These are phyloP conservation scores for Chaetomiaceae sp. DNA, from an alignment of 2,329 filamentous ascomycete genomes.

Conservation along the genomic window DNA sequence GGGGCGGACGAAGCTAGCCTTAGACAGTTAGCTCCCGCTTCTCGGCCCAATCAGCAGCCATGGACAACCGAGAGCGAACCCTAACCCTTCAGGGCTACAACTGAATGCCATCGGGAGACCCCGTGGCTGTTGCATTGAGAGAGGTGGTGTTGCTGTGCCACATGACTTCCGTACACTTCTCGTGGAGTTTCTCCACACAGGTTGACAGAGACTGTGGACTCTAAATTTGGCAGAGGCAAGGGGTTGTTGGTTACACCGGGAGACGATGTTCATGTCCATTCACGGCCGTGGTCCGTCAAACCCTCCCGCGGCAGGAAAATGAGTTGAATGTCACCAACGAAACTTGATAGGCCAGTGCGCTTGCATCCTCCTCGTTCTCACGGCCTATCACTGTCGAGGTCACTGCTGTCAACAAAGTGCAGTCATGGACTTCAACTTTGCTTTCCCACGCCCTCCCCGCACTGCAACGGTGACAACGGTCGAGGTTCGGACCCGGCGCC, in stretches of 20 bases:
- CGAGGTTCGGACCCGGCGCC: conserved; percentile 7
- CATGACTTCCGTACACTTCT: too few species aligned
- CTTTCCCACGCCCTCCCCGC: neutral
- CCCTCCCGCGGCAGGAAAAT: too few species aligned
- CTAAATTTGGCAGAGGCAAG: conserved; percentile 23
- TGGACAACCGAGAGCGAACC: neutral
- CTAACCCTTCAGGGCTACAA: neutral
- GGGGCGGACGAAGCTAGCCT: neutral
- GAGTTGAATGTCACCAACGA: neutral
- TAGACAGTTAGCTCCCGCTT: neutral
- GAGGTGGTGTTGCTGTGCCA: conserved; percentile 1
- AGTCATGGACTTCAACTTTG: neutral
- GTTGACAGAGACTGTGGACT: too few species aligned
- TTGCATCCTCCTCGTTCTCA: conserved; percentile 3
- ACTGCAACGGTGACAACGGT: conserved; percentile 9
- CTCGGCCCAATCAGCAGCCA: neutral
- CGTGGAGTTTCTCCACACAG: too few species aligned
- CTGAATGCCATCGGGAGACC: neutral
- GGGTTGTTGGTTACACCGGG: neutral
- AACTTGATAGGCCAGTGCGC: too few species aligned
- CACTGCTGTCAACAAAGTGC: too few species aligned
- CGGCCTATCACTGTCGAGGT: conserved; percentile 11
- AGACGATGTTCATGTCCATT: neutral
- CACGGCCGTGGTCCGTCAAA: too few species aligned
- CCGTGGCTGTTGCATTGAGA: too few species aligned